Conservation (phyloP, 352 stramenopile genomes). For the Phytophthora crassamura region DNA sequence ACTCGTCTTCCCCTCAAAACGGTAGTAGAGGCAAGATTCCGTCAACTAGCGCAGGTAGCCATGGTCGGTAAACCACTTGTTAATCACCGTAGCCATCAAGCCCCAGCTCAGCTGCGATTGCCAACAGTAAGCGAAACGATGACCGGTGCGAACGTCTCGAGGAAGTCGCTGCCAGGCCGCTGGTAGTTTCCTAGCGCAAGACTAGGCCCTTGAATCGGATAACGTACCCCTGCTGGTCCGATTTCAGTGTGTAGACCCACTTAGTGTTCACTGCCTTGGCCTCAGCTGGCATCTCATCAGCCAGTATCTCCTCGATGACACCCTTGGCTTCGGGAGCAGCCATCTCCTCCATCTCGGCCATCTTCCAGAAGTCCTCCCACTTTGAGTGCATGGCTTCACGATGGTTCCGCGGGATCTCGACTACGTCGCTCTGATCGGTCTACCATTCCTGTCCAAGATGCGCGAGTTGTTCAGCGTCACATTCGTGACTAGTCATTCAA, state of each 20-base stretch:
- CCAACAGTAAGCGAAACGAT: constrained; percentile 2
- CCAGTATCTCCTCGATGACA: constrained; percentile 1
- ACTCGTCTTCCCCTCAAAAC: constrained; percentile 7
- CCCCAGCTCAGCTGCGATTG: not conserved
- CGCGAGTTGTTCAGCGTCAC: no score
- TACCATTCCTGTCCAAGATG: no score
- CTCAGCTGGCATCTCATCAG: not conserved
- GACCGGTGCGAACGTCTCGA: constrained; percentile 1
- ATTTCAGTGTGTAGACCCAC: constrained; percentile 10
- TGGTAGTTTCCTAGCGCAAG: constrained; percentile 12
- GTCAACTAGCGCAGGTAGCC: constrained; percentile 4
- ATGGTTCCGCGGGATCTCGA: no score
- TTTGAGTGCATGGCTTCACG: no score
- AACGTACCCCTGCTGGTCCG: constrained; percentile 5
- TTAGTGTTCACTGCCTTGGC: not conserved
- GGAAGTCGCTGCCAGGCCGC: constrained; percentile 1
- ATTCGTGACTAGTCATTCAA: no score
- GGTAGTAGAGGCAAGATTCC: constrained; percentile 19
- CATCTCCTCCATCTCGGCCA: constrained; percentile 8
- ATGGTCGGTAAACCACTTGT: not conserved
- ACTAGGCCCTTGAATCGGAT: constrained; percentile 2
- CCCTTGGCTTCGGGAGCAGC: not conserved
- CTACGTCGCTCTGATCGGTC: no score
- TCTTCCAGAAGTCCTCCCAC: not conserved
- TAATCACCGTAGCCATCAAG: not conserved